phyloP scores from a whole-genome alignment of 768 basidiomycete genomes.

The Leccinum pellstonianum region DNA sequence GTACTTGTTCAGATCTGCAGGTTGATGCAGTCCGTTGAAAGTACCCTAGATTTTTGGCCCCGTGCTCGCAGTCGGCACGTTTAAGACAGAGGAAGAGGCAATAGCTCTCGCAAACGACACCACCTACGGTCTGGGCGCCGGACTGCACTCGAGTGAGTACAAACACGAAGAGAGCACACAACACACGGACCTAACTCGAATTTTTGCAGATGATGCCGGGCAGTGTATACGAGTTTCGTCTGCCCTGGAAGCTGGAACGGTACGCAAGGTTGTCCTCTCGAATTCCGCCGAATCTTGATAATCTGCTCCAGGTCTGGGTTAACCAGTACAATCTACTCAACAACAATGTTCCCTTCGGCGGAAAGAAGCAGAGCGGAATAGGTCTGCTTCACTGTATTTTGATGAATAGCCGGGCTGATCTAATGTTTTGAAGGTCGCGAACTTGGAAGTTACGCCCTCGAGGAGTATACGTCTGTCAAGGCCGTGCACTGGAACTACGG shows the following conservation, averaged over 20 bases:
- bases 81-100: constrained; percentile 86
- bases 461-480: constrained; percentile 81
- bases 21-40: constrained; percentile 12
- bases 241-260: constrained; percentile 86
- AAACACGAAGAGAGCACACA: neutral
- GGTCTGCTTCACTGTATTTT: constrained; percentile 39
- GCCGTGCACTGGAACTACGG: constrained; percentile 89
- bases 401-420: constrained; percentile 3
- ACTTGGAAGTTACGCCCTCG: constrained; percentile 80
- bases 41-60: constrained; percentile 85
- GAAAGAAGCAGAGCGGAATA: constrained; percentile 90
- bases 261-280: constrained; percentile 34
- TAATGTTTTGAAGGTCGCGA: constrained; percentile 64
- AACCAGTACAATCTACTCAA: constrained; percentile 84
- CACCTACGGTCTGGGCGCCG: constrained; percentile 88
- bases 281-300: constrained; percentile 6
- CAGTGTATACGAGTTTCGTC: constrained; percentile 89
- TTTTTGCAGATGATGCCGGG: constrained; percentile 64
- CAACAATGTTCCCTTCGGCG: constrained; percentile 94
- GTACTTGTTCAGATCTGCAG: constrained; percentile 17
- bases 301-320: constrained; percentile 69
- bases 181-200: constrained; percentile 2
- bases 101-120: constrained; percentile 85
- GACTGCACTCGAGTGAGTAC: constrained; percentile 77
- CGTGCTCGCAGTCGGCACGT: constrained; percentile 79